These are phyloP conservation scores for Tubosaeta brunneosetosa DNA, from an alignment of 768 basidiomycete species.

Conservation along the genomic window DNA sequence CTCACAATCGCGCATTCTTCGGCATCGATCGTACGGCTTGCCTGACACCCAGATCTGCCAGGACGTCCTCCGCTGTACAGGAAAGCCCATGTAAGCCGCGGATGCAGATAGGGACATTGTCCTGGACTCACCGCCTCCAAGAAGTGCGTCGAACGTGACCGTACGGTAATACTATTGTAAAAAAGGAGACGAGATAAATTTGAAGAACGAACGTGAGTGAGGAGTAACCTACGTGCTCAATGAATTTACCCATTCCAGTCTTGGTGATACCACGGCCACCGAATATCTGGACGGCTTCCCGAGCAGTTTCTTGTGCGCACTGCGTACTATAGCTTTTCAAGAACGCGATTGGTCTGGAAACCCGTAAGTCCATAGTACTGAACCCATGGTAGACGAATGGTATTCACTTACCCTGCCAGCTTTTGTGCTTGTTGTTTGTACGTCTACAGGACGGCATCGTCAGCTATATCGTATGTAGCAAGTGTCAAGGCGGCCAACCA, in stretches of 20 bases:
- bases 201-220: background rate
- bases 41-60: slow-evolving; percentile 75
- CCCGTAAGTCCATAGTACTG: background rate
- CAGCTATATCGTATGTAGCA: background rate
- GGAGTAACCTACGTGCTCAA: slow-evolving; percentile 46
- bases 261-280: slow-evolving; percentile 83
- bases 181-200: slow-evolving; percentile 11
- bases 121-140: slow-evolving; percentile 53
- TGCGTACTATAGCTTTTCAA: slow-evolving; percentile 76
- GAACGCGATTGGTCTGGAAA: slow-evolving; percentile 63
- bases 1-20: slow-evolving; percentile 54
- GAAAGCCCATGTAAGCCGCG: background rate
- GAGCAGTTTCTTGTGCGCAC: slow-evolving; percentile 72
- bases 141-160: slow-evolving; percentile 41
- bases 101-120: background rate
- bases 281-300: slow-evolving; percentile 76
- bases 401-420: slow-evolving; percentile 58
- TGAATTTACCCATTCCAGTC: slow-evolving; percentile 60
- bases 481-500: slow-evolving; percentile 39
- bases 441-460: slow-evolving; percentile 31
- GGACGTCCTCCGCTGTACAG: slow-evolving; percentile 60
- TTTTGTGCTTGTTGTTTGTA: slow-evolving; percentile 71
- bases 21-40: slow-evolving; percentile 78
- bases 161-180: slow-evolving; percentile 27
- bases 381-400: background rate